Evolutionary conservation across 768 basidiomycete genomes (phyloP), one percentile per base, ranked within the genome.

Genomic region (Lenzites betulinus): DNA sequence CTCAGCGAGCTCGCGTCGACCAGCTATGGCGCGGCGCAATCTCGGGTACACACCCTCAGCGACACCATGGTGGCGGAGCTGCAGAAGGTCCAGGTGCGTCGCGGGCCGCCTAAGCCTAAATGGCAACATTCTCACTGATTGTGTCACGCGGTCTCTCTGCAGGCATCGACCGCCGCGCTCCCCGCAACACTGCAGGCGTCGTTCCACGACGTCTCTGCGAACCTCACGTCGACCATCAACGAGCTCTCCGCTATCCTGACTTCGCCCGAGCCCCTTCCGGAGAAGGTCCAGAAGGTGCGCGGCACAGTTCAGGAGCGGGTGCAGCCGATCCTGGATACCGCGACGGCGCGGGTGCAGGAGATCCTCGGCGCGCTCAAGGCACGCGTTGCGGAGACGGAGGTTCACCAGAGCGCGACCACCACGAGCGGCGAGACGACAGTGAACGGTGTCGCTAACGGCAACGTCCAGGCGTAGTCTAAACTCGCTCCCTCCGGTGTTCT

Each of bases 41-140:
- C 77, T 38, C 83, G 80, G 60, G 80, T 90, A 42, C 80, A 86
- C 66, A 62, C 75, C 2, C 81, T 90, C 38, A 86, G 87, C 38
- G 83, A 88, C 62, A 82, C 74, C 54, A 86, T 92, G 85, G 73
- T 90, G 50, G 50, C 67, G 26, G 88, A 92, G 65, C 79, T 93
- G 49, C 81, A 85, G 64, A 87, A 83, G 63, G 76, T 92, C 47
- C 75, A 78, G 74, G 76, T 76, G 28, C 20, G 64, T 51, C 50
- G 43, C 44, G 18, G n/a, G 23, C 33, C 20, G 5, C 6, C 28
- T 28, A 26, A 46, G 36, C 23, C 35, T 47, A 47, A 20, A 25
- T 43, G 52, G 23, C 30, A 23, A 53, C 59, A 15, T 50, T 59
- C 56, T 43, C 39, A 54, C 50, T 33, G 23, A 43, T 30, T 38